phyloP scores from a whole-genome alignment of 208 protist genomes.

The Acanthamoeba healyi region DNA sequence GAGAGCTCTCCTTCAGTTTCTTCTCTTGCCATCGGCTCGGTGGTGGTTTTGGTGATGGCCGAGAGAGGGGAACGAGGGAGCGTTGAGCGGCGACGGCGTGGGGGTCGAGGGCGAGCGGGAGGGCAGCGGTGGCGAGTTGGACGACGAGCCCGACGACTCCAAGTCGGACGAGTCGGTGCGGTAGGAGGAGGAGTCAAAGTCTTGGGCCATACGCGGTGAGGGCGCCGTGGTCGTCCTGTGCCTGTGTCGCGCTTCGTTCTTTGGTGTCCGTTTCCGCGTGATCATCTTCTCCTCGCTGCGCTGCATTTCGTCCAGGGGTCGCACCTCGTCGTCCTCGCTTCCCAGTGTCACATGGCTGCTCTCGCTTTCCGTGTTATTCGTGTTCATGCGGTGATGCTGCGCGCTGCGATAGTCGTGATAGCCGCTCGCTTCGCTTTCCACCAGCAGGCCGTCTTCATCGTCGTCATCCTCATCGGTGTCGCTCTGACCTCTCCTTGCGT shows the following conservation, averaged over 20 bases:
- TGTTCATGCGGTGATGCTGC: background rate
- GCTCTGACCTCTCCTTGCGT: background rate
- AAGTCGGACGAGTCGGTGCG: background rate
- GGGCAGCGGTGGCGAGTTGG: slow-evolving; percentile 1
- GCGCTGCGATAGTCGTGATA: background rate
- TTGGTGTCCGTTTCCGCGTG: background rate
- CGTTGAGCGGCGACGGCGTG: background rate
- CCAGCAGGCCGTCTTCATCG: background rate
- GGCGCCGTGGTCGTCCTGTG: slow-evolving; percentile 24
- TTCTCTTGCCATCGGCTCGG: background rate
- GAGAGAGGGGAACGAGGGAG: background rate
- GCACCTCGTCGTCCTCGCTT: background rate
- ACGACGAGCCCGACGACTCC: background rate
- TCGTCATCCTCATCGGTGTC: background rate
- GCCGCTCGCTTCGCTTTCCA: background rate
- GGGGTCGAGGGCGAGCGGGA: background rate
- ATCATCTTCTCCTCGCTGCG: slow-evolving; percentile 14
- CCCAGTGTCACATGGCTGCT: background rate
- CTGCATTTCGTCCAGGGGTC: slow-evolving; percentile 24
- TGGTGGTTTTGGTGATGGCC: background rate
- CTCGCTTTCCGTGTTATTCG: background rate
- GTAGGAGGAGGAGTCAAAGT: background rate
- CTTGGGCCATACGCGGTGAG: background rate
- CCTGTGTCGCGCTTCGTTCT: background rate
- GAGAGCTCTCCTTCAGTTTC: background rate